These are phyloP conservation scores for Phytophthora litchii DNA, from an alignment of 352 stramenopile genomes.

Conservation along the genomic window DNA sequence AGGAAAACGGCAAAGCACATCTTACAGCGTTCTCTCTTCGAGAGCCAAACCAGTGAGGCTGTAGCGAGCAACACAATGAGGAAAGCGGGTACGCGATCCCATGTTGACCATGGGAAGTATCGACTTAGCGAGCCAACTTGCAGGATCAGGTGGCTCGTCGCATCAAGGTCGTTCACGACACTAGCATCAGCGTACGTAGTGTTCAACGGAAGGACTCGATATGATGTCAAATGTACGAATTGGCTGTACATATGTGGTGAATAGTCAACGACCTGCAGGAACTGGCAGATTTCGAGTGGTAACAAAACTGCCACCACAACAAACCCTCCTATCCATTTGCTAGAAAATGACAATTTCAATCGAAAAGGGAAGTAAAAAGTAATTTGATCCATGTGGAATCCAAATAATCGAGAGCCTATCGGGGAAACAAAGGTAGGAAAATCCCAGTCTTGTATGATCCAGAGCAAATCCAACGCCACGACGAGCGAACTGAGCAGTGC, in stretches of 20 bases:
- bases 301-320: constrained; percentile 54
- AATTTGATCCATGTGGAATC: constrained; percentile 39
- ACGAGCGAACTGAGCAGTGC: constrained; percentile 38
- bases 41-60: constrained; percentile 38
- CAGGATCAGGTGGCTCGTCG: constrained; percentile 26
- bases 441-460: constrained; percentile 54
- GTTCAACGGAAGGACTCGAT: constrained; percentile 34
- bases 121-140: constrained; percentile 50
- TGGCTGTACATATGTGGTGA: constrained; percentile 41
- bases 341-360: constrained; percentile 39
- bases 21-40: constrained; percentile 42
- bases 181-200: constrained; percentile 1
- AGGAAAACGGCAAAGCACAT: constrained; percentile 44
- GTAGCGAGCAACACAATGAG: constrained; percentile 32
- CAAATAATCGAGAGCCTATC: constrained; percentile 46
- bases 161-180: constrained; percentile 7
- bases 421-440: constrained; percentile 56
- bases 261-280: constrained; percentile 53
- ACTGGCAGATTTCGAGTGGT: constrained; percentile 55
- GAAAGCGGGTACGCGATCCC: constrained; percentile 50
- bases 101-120: constrained; percentile 54
- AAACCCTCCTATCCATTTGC: constrained; percentile 56
- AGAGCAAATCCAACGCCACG: constrained; percentile 53
- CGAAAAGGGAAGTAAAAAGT: constrained; percentile 19
- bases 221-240: constrained; percentile 27